Evolutionary conservation across 2,329 filamentous ascomycete species (phyloP).

Genomic region (Alternaria conjuncta): DNA sequence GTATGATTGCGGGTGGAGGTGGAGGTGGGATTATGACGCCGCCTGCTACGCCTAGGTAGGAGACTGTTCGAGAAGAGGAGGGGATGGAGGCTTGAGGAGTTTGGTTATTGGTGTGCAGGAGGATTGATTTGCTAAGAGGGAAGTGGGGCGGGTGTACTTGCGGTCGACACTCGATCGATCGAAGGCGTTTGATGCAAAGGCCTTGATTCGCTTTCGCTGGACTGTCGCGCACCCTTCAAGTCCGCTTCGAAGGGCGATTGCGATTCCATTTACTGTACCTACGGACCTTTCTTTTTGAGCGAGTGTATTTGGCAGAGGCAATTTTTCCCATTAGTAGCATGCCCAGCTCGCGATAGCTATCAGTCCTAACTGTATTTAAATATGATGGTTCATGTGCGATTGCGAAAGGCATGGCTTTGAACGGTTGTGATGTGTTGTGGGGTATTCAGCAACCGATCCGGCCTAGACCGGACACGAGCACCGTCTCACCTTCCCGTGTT

Average conservation of each 20-base stretch:
- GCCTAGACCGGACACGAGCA: constrained; percentile 4
- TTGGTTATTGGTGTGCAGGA: not conserved
- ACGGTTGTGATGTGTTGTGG: not conserved
- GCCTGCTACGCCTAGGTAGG: constrained; percentile 2
- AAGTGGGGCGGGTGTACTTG: accelerated
- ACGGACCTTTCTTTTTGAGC: not conserved
- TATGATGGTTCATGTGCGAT: not conserved
- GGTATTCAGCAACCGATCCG: constrained; percentile 19
- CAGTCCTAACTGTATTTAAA: not conserved
- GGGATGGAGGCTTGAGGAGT: not conserved
- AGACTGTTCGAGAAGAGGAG: not conserved
- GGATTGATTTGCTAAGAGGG: not conserved
- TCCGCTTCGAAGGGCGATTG: not conserved
- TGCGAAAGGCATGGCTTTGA: not conserved
- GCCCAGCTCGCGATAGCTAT: not conserved
- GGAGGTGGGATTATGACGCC: not conserved
- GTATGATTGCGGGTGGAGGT: not conserved
- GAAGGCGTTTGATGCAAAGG: not conserved
- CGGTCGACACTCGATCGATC: not conserved
- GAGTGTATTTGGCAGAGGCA: not conserved
- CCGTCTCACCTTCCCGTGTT: constrained; percentile 9
- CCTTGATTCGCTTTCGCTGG: not conserved
- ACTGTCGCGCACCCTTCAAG: not conserved
- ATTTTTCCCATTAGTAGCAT: not conserved
- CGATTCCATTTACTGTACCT: not conserved